A percentile compares a stretch with the other conserved stretches of the same genome.
Evolutionary conservation across 2,329 filamentous ascomycete species (phyloP).

Genomic region (Herpomyces periplanetae): DNA sequence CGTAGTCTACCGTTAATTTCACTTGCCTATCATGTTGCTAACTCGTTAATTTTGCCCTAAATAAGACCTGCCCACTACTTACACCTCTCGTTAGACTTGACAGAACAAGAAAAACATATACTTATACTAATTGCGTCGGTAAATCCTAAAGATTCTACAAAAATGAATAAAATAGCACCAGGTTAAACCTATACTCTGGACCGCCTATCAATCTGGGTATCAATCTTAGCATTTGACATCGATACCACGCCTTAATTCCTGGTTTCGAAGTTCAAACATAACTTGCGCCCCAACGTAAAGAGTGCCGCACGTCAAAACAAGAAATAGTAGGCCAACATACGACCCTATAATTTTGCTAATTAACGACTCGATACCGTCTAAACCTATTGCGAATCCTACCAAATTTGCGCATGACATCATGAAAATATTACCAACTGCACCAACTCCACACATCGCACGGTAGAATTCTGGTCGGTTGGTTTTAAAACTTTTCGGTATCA

Average conservation of each 20-base stretch:
- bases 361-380: conserved; percentile 49
- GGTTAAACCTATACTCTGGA: too few relatives aligned
- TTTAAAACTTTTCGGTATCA: conserved; percentile 28
- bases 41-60: too few relatives aligned
- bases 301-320: conserved; percentile 25
- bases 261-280: conserved; percentile 82
- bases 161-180: too few relatives aligned
- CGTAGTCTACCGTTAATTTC: too few relatives aligned
- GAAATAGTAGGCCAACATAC: conserved; percentile 31
- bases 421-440: conserved; percentile 42
- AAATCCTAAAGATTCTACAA: too few relatives aligned
- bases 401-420: conserved; percentile 92
- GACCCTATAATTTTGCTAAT: conserved; percentile 32
- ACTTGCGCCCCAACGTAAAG: conserved; percentile 57
- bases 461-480: conserved; percentile 26
- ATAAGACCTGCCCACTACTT: too few relatives aligned
- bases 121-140: too few relatives aligned
- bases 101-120: too few relatives aligned
- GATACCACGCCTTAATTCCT: conserved; percentile 43
- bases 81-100: too few relatives aligned
- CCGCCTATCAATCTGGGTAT: too few relatives aligned
- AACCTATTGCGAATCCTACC: conserved; percentile 64
- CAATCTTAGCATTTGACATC: conserved; percentile 27
- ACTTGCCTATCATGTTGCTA: too few relatives aligned
- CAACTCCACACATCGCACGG: conserved; percentile 36